A percentile compares a stretch with the other conserved stretches of the same genome.
Conservation (phyloP, 2,329 filamentous ascomycete genomes). For the Dactylellina sp. region DNA sequence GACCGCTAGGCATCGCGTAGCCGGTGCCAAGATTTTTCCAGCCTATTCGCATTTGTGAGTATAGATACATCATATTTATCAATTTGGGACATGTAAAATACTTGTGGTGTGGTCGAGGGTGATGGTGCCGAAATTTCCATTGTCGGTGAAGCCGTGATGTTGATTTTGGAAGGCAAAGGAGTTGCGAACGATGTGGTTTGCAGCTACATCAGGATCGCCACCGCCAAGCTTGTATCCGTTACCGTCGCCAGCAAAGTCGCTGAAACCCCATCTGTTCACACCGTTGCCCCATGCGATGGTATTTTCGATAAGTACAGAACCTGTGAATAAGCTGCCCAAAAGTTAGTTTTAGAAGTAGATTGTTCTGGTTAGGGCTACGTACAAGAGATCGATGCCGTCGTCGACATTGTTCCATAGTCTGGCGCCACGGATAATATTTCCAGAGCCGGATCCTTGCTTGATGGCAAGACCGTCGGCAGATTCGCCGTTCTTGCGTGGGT, state of each 20-base stretch:
- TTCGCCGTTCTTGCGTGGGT: conserved; percentile 69
- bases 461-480: conserved; percentile 68
- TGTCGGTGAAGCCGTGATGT: conserved; percentile 67
- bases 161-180: conserved; percentile 66
- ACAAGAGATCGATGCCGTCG: conserved; percentile 66
- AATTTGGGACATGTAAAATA: too few species aligned
- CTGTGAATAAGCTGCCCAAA: conserved; percentile 63
- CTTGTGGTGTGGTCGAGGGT: conserved; percentile 65
- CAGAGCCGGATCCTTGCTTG: conserved; percentile 66
- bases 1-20: conserved; percentile 63
- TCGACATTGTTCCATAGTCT: conserved; percentile 69
- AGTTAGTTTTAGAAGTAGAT: neutral
- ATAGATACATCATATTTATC: too few species aligned
- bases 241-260: conserved; percentile 65
- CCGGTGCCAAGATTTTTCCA: conserved; percentile 66
- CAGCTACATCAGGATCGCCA: conserved; percentile 63
- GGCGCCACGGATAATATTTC: conserved; percentile 66
- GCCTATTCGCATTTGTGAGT: too few species aligned
- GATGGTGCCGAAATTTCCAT: conserved; percentile 65
- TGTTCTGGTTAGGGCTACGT: conserved; percentile 29
- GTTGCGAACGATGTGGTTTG: conserved; percentile 66
- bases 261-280: conserved; percentile 66
- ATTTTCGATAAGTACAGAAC: conserved; percentile 65
- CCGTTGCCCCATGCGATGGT: conserved; percentile 67
- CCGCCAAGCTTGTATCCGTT: conserved; percentile 68